Evolutionary conservation across 768 basidiomycete species (phyloP), one percentile per base, ranked within the genome.

Genomic region (Auriscalpium orientale): DNA sequence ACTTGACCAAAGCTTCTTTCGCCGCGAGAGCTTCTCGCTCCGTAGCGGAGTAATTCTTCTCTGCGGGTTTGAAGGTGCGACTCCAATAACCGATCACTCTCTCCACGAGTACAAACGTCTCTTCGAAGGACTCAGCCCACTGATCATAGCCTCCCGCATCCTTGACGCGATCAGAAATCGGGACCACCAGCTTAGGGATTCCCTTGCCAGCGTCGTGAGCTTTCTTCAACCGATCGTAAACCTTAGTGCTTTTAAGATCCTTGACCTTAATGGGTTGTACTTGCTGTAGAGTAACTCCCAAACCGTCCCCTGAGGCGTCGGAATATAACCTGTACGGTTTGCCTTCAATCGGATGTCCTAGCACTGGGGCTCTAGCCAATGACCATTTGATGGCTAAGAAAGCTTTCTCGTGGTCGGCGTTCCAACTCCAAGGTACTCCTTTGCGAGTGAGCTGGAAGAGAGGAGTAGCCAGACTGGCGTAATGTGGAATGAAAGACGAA

Each of bases 11-110:
- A 8, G 62, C 70, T 61, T 76, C 72, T 45, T 75, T 74, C 3
- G 68, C 49, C 0, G 67, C 72, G 36, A 76, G 52, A 0, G 74
- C 75, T 62, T 76, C 72, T 28, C 68, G n/a, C 61, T 76, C 72
- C 0, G 74, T 76, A 0, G 68, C 63, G 0, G 72, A 72, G 45
- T 76, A 76, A 56, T 62, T 45, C 64, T 67, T 16, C 51, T 38
- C 46, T 0, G 46, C 46, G 4, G 46, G 46, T 48, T 65, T 65
- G 33, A 64, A 49, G 13, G 59, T 55, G 37, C 60, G 22, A 16
- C 52, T 57, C 64, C 64, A 65, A 45, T 65, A 65, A 20, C 58
- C 50, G 38, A 61, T 53, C 11, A 65, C 64, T n/a, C 61, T 13
- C 56, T 65, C 64, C 15, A 65, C 54, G 33, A 52, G 45, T 3